phyloP scores from a whole-genome alignment of 306 rosid genomes.

The Cucumis sativus region DNA sequence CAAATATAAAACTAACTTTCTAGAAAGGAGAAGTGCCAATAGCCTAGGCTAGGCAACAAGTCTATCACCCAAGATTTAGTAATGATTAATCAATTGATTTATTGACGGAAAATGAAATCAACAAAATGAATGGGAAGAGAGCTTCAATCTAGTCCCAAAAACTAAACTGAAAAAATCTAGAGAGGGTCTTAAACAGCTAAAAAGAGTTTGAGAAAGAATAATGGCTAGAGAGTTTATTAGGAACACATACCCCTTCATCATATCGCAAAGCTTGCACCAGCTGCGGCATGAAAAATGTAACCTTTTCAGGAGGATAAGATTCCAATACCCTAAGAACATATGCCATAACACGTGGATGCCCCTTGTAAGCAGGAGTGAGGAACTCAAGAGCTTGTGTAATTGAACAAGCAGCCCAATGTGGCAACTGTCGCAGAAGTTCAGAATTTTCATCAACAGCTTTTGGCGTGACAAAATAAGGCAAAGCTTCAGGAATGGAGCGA shows the following conservation, averaged over 20 bases:
- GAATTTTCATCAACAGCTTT: constrained; percentile 91
- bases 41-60: not conserved
- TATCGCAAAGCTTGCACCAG: constrained; percentile 89
- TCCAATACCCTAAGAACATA: constrained; percentile 91
- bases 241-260: constrained; percentile 73
- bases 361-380: constrained; percentile 87
- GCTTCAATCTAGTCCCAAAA: not conserved
- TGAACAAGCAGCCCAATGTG: constrained; percentile 99
- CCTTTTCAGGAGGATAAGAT: constrained; percentile 90
- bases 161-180: not conserved
- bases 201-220: not conserved
- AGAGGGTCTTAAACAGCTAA: not conserved
- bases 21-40: not conserved
- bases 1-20: not conserved
- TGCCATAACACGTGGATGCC: constrained; percentile 98
- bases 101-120: not conserved
- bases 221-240: not conserved
- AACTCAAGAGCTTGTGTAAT: constrained; percentile 94
- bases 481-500: constrained; percentile 85
- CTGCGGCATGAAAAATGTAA: constrained; percentile 97
- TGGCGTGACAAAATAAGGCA: constrained; percentile 90
- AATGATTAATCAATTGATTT: not conserved
- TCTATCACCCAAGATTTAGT: not conserved
- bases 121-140: not conserved
- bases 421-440: constrained; percentile 81